These are phyloP conservation scores for Kodamaea restingae DNA, from an alignment of 805 yeast species.

Conservation along the genomic window DNA sequence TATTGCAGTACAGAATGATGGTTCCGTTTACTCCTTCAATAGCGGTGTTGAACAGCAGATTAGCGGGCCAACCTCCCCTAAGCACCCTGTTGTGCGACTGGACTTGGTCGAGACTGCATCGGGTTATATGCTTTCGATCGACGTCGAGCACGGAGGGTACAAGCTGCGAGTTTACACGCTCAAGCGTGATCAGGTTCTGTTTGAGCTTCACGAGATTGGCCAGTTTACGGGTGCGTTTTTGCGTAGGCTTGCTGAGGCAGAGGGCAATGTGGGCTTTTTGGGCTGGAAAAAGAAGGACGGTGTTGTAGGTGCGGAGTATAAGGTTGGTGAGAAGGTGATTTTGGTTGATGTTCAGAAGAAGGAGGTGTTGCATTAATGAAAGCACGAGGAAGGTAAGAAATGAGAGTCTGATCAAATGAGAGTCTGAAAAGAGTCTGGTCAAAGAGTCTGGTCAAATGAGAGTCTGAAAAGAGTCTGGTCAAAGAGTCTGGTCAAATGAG, in stretches of 20 bases:
- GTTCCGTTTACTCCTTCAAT: slow-evolving; percentile 4
- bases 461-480: too few relatives aligned
- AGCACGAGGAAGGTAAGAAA: not conserved
- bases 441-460: too few relatives aligned
- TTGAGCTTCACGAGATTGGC: slow-evolving; percentile 10
- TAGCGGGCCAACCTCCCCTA: slow-evolving; percentile 6
- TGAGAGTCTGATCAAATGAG: too few relatives aligned
- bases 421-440: too few relatives aligned
- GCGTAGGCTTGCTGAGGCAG: slow-evolving; percentile 3
- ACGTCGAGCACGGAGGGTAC: slow-evolving; percentile 6
- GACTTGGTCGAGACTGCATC: slow-evolving; percentile 1
- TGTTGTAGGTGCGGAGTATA: slow-evolving; percentile 1
- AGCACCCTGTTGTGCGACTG: slow-evolving; percentile 5
- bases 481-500: too few relatives aligned
- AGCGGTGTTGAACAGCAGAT: slow-evolving; percentile 8
- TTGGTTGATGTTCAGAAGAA: slow-evolving; percentile 4
- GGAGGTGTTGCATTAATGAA: not conserved
- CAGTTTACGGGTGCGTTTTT: slow-evolving; percentile 9
- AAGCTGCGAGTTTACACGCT: slow-evolving; percentile 7
- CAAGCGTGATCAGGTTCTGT: slow-evolving; percentile 3
- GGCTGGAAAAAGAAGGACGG: slow-evolving; percentile 7
- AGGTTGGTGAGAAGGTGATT: slow-evolving; percentile 4
- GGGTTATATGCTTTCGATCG: slow-evolving; percentile 7
- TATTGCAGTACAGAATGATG: slow-evolving; percentile 7
- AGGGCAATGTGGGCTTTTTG: slow-evolving; percentile 5